Percentiles rank a stretch among this genome's conserved stretches.
phyloP scores from a whole-genome alignment of 352 stramenopile genomes.

The Pythium brassicae region DNA sequence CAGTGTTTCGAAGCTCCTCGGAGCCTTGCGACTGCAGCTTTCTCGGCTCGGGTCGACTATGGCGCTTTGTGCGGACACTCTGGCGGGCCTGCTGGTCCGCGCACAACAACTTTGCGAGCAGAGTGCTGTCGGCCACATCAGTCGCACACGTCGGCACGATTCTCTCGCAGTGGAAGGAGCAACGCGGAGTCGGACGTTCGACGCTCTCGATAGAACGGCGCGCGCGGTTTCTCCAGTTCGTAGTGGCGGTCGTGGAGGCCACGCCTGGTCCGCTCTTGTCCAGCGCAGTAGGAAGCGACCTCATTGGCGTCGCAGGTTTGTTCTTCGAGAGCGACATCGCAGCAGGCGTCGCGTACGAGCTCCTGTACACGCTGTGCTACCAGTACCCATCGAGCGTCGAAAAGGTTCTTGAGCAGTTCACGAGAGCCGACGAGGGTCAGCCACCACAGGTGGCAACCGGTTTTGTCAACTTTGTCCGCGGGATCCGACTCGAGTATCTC shows the following conservation, averaged over 20 bases:
- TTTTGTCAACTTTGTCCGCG: constrained; percentile 3
- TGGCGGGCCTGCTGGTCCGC: constrained; percentile 3
- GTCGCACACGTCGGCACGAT: not conserved
- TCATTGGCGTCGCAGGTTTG: constrained; percentile 5
- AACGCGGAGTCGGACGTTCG: not conserved
- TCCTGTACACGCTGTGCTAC: constrained; percentile 10
- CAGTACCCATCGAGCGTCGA: not conserved
- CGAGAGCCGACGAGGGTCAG: not conserved
- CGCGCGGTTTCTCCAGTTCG: constrained; percentile 6
- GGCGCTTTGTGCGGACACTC: constrained; percentile 23
- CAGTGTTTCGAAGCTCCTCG: constrained; percentile 10
- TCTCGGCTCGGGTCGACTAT: constrained; percentile 19
- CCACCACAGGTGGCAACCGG: not conserved
- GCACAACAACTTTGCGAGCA: not conserved
- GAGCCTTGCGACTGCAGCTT: constrained; percentile 24
- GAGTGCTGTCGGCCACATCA: not conserved
- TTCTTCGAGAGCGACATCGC: constrained; percentile 1
- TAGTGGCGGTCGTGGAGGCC: not conserved
- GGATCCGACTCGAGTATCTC: constrained; percentile 7
- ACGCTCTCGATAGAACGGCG: not conserved
- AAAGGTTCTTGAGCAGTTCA: constrained; percentile 5
- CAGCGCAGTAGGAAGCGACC: not conserved
- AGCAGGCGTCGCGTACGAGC: constrained; percentile 7
- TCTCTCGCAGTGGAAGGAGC: constrained; percentile 7
- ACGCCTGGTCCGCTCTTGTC: not conserved